Evolutionary conservation across 2,329 filamentous ascomycete species (phyloP), one percentile per base, ranked within the genome.

Genomic region (Aspergillus phoenicis): DNA sequence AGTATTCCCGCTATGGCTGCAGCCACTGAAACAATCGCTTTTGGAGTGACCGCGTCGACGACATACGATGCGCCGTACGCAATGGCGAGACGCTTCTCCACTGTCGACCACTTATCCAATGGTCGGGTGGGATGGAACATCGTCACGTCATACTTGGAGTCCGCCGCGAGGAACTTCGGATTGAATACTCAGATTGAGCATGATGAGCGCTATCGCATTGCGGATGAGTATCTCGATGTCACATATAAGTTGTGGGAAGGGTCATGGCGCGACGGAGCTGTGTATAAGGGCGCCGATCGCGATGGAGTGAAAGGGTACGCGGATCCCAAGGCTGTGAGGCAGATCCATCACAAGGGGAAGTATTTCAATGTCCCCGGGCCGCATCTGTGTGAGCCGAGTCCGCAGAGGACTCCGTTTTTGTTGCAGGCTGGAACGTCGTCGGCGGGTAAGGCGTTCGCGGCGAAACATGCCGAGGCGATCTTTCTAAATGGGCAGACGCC

Each of bases 31-130:
- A 78, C 75, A 20, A 72, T 84, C 58, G 75, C 81, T 0, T 81
- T 85, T 3, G 83, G 81, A 0, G 81, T 83, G 1, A 85, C 83
- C 0, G 83, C 83, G 0, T 83, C 81, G 0, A 84, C 82, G 0
- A 85, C 83, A 0, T 85, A 84, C 56, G 83, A 85, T 22, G 76
- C 82, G 53, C 82, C 83, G 4, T 85, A 84, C 49, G 82, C 84
- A 52, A 77, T 85, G 8, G 83, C 83, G 1, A 76, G 83, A 2
- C 81, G 82, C 2, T 83, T 85, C 57, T 83, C 83, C 1, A 83
- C 81, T 0, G 73, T 85, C 2, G 83, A 85, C 59, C 83, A 85
- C 60, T 70, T 85, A 4, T 82, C 77, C 51, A 73, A 77, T 36
- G 82, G 83, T 0, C 77, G 84, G 1, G 78, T 83, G 0, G 84